A percentile compares a stretch with the other conserved stretches of the same genome.
These are phyloP conservation scores for Anthracocystis walkeri DNA, from an alignment of 1,284 basidiomycete genomes.

Conservation along the genomic window DNA sequence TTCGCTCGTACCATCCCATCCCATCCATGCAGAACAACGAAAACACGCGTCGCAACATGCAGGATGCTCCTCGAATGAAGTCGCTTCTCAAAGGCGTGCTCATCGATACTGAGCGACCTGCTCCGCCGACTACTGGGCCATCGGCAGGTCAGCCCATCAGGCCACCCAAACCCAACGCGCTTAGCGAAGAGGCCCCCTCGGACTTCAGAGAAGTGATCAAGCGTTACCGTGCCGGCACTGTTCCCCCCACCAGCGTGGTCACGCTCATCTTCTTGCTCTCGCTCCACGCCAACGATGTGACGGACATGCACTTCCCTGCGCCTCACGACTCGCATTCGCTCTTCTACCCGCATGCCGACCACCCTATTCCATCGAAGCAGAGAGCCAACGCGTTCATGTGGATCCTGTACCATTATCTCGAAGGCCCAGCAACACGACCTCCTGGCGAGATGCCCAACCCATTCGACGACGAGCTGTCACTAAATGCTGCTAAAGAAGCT, in stretches of 20 bases:
- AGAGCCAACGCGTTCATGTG: conserved; percentile 65
- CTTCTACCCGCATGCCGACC: conserved; percentile 64
- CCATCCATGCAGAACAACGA: conserved; percentile 79
- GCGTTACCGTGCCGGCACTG: conserved; percentile 42
- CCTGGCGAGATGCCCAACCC: conserved; percentile 61
- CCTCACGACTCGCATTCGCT: conserved; percentile 63
- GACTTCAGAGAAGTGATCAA: conserved; percentile 62
- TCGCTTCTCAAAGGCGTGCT: conserved; percentile 80
- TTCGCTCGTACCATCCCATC: conserved; percentile 84
- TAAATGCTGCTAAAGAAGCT: conserved; percentile 38
- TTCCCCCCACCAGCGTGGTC: conserved; percentile 62
- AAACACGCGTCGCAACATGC: conserved; percentile 78
- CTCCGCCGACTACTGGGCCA: conserved; percentile 55
- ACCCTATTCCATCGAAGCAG: conserved; percentile 57
- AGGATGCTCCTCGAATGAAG: conserved; percentile 84
- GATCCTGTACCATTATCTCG: conserved; percentile 67
- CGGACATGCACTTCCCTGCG: conserved; percentile 57
- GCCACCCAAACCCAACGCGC: conserved; percentile 43
- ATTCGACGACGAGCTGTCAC: conserved; percentile 59
- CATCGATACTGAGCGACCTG: conserved; percentile 76
- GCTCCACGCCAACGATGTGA: conserved; percentile 57
- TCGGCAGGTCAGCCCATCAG: conserved; percentile 48
- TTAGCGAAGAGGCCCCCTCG: conserved; percentile 60
- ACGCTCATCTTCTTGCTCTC: conserved; percentile 66
- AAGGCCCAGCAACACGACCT: conserved; percentile 57